Percentiles rank a stretch among this genome's conserved stretches.
Conservation (phyloP, 345 rosid genomes). For the Reutealis trisperma region DNA sequence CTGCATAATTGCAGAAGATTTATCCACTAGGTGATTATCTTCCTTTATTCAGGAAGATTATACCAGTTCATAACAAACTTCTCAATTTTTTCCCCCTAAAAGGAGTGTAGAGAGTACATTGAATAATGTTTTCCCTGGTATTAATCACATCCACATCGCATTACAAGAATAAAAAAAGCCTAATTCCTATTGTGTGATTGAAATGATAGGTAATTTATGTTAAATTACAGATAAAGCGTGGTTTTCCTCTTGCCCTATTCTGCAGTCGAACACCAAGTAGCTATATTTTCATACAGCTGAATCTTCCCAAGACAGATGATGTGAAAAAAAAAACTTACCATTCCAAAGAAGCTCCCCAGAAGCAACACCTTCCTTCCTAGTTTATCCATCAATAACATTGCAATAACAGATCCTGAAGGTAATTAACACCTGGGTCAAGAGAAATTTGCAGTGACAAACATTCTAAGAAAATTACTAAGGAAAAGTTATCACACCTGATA, state of each 20-base stretch:
- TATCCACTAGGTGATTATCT: neutral
- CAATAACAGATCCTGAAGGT: constrained; percentile 69
- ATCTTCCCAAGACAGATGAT: constrained; percentile 12
- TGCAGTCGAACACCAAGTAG: no score
- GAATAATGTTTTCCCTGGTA: neutral
- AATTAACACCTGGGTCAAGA: constrained; percentile 7
- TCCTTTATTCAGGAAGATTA: neutral
- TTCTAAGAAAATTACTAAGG: constrained; percentile 12
- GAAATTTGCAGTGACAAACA: neutral
- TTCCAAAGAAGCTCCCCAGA: constrained; percentile 79
- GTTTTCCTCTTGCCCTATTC: neutral
- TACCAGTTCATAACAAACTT: neutral
- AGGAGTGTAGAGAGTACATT: no score
- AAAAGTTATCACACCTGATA: constrained; percentile 52
- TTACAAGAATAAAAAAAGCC: neutral
- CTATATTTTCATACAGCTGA: neutral
- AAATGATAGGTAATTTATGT: neutral
- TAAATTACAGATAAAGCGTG: neutral
- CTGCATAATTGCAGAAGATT: no score
- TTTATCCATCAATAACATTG: constrained; percentile 95
- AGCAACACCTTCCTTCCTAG: constrained; percentile 80
- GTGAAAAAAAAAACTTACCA: constrained; percentile 44
- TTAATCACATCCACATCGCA: constrained; percentile 2
- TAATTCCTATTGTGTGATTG: neutral
- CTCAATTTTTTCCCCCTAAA: neutral